Base-by-base conservation (phyloP, 2,329 filamentous ascomycete species). In the Thelonectria discophora region DNA sequence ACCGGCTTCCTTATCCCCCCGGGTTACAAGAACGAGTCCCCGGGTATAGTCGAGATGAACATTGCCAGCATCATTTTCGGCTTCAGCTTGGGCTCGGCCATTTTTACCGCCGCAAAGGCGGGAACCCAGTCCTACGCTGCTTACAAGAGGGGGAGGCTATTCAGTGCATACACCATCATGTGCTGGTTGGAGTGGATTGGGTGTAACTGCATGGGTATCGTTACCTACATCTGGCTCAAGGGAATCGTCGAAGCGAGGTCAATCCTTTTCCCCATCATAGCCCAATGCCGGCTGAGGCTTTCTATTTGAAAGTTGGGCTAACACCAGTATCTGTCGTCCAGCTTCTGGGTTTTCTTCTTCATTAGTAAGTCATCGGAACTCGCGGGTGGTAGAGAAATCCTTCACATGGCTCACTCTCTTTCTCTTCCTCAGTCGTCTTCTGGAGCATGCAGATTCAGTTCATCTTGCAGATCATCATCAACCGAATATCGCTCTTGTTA, bases 381-480 rank as follows among this genome's bases (percentile, higher is more conserved):
- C 12, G 7, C 30, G 12, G n/a, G 3, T n/a, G 7, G n/a, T 10
- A 1, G 2, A 18, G 2, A 1, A 1, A n/a, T 5, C 34, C 10
- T 42, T 66, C 2, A 66, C 46, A 53, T 10, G n/a, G 13, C 24
- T 24, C 24, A 24, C 24, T 7, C 18, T 34, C 20, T 43, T 39
- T 17, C 48, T 52, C 40, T 27, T 8, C 13, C 15, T 0, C 9
- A 66, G 64, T 66, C 32, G 53, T 56, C 46, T 52, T 57, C 8
- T 66, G 64, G 64, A 66, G 63, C 8, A 65, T 66, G 63, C 64
- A 66, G 42, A 66, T 66, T 10, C 64, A 66, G 11, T 66, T 65
- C 11, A 66, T 62, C 10, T 17, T 66, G 2, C 64, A 66, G 24
- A 66, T 66, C 12, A 66, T 66, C 46, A 66, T 66, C 46, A 66